These are phyloP conservation scores for Melastoma candidum DNA, from an alignment of 441 rosid genomes.

Conservation along the genomic window DNA sequence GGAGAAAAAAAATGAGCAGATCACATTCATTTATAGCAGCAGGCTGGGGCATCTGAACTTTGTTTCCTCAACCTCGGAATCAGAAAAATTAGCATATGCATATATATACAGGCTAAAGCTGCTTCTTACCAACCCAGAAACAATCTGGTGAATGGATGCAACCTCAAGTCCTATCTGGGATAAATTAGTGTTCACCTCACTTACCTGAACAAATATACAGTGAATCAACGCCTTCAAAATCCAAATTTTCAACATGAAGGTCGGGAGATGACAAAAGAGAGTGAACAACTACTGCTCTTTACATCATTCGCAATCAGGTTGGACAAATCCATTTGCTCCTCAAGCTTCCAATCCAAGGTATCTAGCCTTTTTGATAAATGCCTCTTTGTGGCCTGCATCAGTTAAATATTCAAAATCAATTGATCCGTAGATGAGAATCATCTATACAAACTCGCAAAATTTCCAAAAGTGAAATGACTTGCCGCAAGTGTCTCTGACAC, in stretches of 20 bases:
- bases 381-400: slow-evolving; percentile 63
- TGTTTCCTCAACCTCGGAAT: slow-evolving; percentile 14
- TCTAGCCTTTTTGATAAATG: slow-evolving; percentile 65
- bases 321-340: slow-evolving; percentile 65
- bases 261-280: background rate
- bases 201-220: slow-evolving; percentile 39
- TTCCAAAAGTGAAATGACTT: slow-evolving; percentile 22
- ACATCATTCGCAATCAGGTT: slow-evolving; percentile 62
- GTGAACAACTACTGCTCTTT: slow-evolving; percentile 8
- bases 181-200: slow-evolving; percentile 57
- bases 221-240: background rate
- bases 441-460: slow-evolving; percentile 4
- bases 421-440: background rate
- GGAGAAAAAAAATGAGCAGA: background rate
- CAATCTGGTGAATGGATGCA: slow-evolving; percentile 54
- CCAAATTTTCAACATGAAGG: background rate
- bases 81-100: background rate
- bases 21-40: background rate
- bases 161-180: slow-evolving; percentile 72
- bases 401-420: slow-evolving; percentile 5
- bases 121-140: slow-evolving; percentile 65
- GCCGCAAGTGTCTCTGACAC: slow-evolving; percentile 63
- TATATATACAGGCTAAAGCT: slow-evolving; percentile 4
- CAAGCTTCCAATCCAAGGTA: slow-evolving; percentile 75
- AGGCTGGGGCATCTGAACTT: slow-evolving; percentile 2